A percentile compares a stretch with the other conserved stretches of the same genome.
phyloP scores from a whole-genome alignment of 768 basidiomycete genomes.

The Auricularia cornea region DNA sequence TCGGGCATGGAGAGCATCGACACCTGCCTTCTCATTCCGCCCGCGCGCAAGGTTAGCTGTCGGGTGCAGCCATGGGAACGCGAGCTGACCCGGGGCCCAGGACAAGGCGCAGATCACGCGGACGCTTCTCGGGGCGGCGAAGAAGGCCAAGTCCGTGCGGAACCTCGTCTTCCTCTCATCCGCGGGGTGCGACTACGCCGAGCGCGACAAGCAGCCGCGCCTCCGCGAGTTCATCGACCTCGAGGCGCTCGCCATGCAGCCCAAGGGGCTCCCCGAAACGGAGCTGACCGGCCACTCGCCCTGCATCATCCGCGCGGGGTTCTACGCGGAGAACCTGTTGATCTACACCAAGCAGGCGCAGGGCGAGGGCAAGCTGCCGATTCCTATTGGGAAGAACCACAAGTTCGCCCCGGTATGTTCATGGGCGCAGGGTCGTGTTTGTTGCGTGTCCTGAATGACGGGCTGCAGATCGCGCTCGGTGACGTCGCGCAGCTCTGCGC shows the following conservation, averaged over 20 bases:
- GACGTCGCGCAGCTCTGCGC: slow-evolving; percentile 22
- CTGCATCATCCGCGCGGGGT: slow-evolving; percentile 23
- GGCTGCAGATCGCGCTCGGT: slow-evolving; percentile 14
- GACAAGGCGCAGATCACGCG: slow-evolving; percentile 19
- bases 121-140: slow-evolving; percentile 14
- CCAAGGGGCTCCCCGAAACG: slow-evolving; percentile 14
- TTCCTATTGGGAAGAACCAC: slow-evolving; percentile 20
- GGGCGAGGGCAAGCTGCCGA: slow-evolving; percentile 17
- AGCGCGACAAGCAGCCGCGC: slow-evolving; percentile 21
- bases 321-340: slow-evolving; percentile 24
- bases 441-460: too few relatives aligned
- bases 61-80: too few relatives aligned
- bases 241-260: slow-evolving; percentile 20
- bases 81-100: too few relatives aligned
- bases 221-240: slow-evolving; percentile 26
- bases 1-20: slow-evolving; percentile 14
- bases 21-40: slow-evolving; percentile 19
- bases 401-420: slow-evolving; percentile 19
- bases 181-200: slow-evolving; percentile 23
- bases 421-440: too few relatives aligned
- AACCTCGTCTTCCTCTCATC: slow-evolving; percentile 19
- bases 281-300: slow-evolving; percentile 21
- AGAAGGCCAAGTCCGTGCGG: slow-evolving; percentile 14
- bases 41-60: slow-evolving; percentile 9
- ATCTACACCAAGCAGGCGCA: slow-evolving; percentile 22